A percentile compares a stretch with the other conserved stretches of the same genome.
Conservation (phyloP, 164 flowering plant genomes). For the Nelumbo lutea region DNA sequence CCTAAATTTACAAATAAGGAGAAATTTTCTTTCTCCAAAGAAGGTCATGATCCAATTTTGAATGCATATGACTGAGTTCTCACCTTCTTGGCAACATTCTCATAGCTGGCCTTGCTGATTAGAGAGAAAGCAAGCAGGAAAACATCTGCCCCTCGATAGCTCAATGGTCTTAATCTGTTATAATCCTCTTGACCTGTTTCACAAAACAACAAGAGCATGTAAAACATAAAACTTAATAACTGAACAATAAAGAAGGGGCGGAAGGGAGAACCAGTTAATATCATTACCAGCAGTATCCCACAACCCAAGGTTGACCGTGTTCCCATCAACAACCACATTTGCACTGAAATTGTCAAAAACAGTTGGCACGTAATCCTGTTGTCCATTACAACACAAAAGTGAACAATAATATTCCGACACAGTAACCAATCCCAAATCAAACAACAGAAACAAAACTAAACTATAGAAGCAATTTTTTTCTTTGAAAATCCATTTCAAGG, state of each 20-base stretch:
- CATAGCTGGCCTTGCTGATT: constrained; percentile 98
- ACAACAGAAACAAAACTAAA: background rate
- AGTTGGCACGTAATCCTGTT: constrained; percentile 94
- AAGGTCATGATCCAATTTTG: background rate
- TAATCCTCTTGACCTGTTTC: constrained; percentile 89
- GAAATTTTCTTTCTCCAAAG: background rate
- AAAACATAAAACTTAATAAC: background rate
- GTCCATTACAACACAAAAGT: background rate
- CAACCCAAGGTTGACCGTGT: constrained; percentile 82
- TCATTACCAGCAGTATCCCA: constrained; percentile 93
- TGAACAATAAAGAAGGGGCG: background rate
- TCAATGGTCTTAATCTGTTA: constrained; percentile 88
- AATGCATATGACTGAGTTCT: background rate
- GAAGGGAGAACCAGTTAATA: background rate
- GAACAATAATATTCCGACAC: background rate
- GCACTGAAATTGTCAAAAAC: constrained; percentile 96
- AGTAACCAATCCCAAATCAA: background rate
- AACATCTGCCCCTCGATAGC: constrained; percentile 97
- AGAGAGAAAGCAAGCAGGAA: constrained; percentile 92
- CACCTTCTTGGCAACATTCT: constrained; percentile 96
- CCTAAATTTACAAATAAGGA: background rate
- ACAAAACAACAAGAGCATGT: background rate
- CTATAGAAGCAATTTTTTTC: background rate
- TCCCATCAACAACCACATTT: constrained; percentile 94
- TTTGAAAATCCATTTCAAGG: background rate